Conservation (phyloP, 148 eudicot species). For the Amaranthus palmeri region DNA sequence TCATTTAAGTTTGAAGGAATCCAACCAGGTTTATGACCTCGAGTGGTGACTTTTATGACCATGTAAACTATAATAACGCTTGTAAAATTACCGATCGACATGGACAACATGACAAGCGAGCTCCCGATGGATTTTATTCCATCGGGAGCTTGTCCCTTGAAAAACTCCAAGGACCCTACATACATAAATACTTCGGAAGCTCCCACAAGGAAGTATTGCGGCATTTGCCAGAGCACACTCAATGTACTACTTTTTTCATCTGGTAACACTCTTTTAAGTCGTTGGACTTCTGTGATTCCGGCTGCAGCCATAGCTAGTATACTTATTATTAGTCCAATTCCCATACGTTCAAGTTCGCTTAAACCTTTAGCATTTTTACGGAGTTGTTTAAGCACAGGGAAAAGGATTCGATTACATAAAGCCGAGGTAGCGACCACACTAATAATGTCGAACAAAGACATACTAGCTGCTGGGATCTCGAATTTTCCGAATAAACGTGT, state of each 20-base stretch:
- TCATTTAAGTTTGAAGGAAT: constrained; percentile 59
- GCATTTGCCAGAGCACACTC: constrained; percentile 78
- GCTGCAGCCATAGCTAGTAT: constrained; percentile 75
- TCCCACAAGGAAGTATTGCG: constrained; percentile 82
- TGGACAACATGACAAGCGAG: constrained; percentile 91
- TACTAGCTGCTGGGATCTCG: constrained; percentile 82
- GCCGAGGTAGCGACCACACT: constrained; percentile 72
- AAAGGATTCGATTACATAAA: constrained; percentile 52
- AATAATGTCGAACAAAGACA: constrained; percentile 71
- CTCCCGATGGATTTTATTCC: constrained; percentile 93
- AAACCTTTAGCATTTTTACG: constrained; percentile 65
- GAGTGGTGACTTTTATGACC: constrained; percentile 60
- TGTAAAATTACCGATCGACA: constrained; percentile 68
- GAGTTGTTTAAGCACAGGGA: constrained; percentile 50
- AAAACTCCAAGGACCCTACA: constrained; percentile 87
- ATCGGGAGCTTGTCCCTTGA: constrained; percentile 88
- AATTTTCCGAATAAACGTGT: constrained; percentile 31
- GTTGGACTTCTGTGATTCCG: constrained; percentile 51
- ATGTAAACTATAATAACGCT: constrained; percentile 63
- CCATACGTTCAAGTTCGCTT: constrained; percentile 92
- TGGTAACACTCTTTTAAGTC: constrained; percentile 42
- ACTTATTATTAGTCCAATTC: constrained; percentile 67
- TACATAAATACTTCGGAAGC: constrained; percentile 93
- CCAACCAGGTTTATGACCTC: constrained; percentile 55
- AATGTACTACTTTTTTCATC: constrained; percentile 33